Conservation (phyloP, 2,329 filamentous ascomycete species). For the Rhinocladiella mackenziei region DNA sequence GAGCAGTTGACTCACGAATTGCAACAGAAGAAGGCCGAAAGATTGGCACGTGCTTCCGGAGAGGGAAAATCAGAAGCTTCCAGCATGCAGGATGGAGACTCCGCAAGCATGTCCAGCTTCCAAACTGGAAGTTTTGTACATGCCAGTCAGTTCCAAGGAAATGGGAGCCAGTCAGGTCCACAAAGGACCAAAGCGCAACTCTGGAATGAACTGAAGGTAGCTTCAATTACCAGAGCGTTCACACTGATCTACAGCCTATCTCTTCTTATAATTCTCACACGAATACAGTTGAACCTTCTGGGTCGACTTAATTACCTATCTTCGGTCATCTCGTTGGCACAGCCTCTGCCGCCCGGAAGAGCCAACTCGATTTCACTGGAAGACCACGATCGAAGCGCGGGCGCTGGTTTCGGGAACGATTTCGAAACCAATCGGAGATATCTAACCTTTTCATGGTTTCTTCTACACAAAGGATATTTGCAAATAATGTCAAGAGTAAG, state of each 20-base stretch:
- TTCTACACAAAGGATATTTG: conserved; percentile 85
- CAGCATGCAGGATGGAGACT: conserved; percentile 78
- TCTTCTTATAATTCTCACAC: conserved; percentile 83
- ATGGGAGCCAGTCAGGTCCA: conserved; percentile 41
- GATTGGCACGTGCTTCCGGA: conserved; percentile 44
- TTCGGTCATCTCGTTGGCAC: conserved; percentile 86
- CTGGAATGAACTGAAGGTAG: conserved; percentile 94
- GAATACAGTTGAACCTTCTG: conserved; percentile 94
- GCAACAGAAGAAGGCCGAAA: conserved; percentile 83
- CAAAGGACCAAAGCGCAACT: conserved; percentile 84
- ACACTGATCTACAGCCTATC: conserved; percentile 88
- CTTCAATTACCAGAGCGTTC: conserved; percentile 85
- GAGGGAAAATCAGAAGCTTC: conserved; percentile 57
- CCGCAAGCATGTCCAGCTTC: conserved; percentile 68
- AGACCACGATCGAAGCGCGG: conserved; percentile 85
- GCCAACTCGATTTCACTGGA: conserved; percentile 68
- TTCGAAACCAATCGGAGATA: conserved; percentile 96
- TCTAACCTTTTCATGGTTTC: conserved; percentile 96
- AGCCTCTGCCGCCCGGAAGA: conserved; percentile 57
- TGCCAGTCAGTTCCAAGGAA: conserved; percentile 66
- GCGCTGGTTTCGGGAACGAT: conserved; percentile 75
- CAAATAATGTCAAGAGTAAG: conserved; percentile 78
- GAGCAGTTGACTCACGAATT: conserved; percentile 91
- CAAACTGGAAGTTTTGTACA: conserved; percentile 80
- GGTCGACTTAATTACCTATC: conserved; percentile 93